These are phyloP conservation scores for Reutealis trisperma DNA, from an alignment of 345 rosid species.

Conservation along the genomic window DNA sequence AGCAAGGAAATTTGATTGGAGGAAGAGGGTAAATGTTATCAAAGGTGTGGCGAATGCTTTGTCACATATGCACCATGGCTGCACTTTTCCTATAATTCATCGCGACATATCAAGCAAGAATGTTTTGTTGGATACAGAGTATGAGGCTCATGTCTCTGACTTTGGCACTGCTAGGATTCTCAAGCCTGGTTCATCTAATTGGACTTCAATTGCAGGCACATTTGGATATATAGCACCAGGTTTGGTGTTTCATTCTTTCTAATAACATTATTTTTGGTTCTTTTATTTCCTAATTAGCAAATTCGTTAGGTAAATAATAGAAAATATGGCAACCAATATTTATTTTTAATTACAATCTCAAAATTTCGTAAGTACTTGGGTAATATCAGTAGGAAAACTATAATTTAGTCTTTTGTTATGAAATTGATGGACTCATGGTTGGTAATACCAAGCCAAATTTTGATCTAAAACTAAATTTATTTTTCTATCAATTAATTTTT, in stretches of 20 bases:
- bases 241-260: background rate
- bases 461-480: too few relatives aligned
- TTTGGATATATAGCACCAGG: slow-evolving; percentile 7
- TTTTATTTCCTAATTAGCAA: too few relatives aligned
- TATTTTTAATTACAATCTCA: too few relatives aligned
- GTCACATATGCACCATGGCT: slow-evolving; percentile 20
- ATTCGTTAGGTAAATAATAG: too few relatives aligned
- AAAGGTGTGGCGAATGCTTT: slow-evolving; percentile 8
- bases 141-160: background rate
- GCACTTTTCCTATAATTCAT: background rate
- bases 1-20: background rate
- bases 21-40: background rate
- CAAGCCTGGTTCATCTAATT: background rate
- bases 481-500: too few relatives aligned
- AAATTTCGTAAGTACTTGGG: too few relatives aligned
- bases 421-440: too few relatives aligned
- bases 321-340: too few relatives aligned
- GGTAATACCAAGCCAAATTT: too few relatives aligned
- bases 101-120: slow-evolving; percentile 9
- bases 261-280: too few relatives aligned
- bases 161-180: background rate
- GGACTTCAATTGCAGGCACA: slow-evolving; percentile 2
- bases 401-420: too few relatives aligned
- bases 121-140: background rate
- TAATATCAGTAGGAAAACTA: too few relatives aligned